Evolutionary conservation across 2,329 filamentous ascomycete species (phyloP), one percentile per base, ranked within the genome.

Genomic region (Ophiocordyceps polyrhachis-furcata): DNA sequence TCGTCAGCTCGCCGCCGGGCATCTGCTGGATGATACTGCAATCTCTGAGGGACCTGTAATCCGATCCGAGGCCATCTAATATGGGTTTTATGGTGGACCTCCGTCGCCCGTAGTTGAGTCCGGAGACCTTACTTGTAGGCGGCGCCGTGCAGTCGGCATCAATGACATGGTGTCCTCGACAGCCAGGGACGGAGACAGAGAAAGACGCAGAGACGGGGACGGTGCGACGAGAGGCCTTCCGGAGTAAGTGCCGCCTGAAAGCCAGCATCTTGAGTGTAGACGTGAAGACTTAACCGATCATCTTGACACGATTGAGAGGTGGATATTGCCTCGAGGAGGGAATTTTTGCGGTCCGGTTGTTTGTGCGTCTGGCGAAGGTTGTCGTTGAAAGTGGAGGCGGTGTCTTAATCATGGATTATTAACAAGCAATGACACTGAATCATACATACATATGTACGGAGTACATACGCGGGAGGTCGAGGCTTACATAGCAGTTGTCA

Each of bases 1-100:
- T 46, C 17, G 51, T 51, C 19, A 46, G 43, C 23, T 32, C 31
- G n/a, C 41, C 28, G 28, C 42, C 48, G 8, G 43, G 8, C 8
- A 44, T 28, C 28, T 53, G 47, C 35, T 44, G 45, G 43, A 55
- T 54, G 32, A 45, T 4, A 17, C 43, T 38, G 46, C 43, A 46
- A n/a, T 48, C 42, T 19, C 49, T 45, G 41, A 55, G 50, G 32
- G 48, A 42, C 12, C 47, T 28, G 23, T 47, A 48, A 45, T 49
- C 44, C 1, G 49, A 32, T 6, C 45, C 40, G 31, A 44, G 4
- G 14, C 29, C 44, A 9, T 42, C 41, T 19, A 13, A 8, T 17
- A 23, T 17, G 17, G 38, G n/a, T 12, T 5, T 5, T 5, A 15
- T 13, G 31, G 15, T 12, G 17, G 25, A 20, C 21, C 11, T 42